Base-by-base conservation (phyloP, 352 stramenopile species). In the Thalassiosira mediterranea region DNA sequence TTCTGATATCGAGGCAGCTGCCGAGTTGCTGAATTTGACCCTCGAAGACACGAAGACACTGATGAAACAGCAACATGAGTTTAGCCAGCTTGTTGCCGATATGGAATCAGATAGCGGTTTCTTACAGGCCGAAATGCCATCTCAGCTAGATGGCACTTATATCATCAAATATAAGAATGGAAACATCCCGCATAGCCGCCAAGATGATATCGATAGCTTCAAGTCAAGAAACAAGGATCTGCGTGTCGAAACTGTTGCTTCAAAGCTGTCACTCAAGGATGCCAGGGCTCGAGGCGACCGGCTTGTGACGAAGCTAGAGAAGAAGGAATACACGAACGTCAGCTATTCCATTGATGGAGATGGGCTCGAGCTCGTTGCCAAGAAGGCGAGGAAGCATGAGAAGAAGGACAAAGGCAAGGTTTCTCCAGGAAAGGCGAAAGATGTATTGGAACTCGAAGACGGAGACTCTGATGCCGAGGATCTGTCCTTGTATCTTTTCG, bases 201-300 rank as follows among this genome's bases (percentile, higher is more conserved):
- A 44, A 15, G 37, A 44, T 8, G 37, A 15, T 15, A 44, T 44
- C 37, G 37, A 44, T 15, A 44, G 15, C 37, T 44, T 44, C 37
- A 44, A 44, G 37, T 44, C 37, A 15, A 44, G 15, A 15, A 44
- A 44, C 37, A 44, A 44, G 37, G 8, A 44, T 8, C 8, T 15
- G 15, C 8, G 15, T 8, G 37, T 44, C 37, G 15, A 44, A 15
- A 44, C 37, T 44, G 37, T 44, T 8, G 37, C 37, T 15, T 44
- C 37, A 8, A 44, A 44, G 37, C 37, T 44, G 37, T 44, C 37
- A 8, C 37, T 44, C 37, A 44, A 44, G 37, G 37, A 44, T 44
- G 37, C 37, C 8, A 15, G 15, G 37, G 37, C 8, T 44, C 37
- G 37, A 8, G 37, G 37, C 37, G 37, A 44, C 8, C 37, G 37